Percentiles rank a stretch among this genome's conserved stretches.
Evolutionary conservation across 768 basidiomycete genomes (phyloP).

Genomic region (Suillus subalutaceus): DNA sequence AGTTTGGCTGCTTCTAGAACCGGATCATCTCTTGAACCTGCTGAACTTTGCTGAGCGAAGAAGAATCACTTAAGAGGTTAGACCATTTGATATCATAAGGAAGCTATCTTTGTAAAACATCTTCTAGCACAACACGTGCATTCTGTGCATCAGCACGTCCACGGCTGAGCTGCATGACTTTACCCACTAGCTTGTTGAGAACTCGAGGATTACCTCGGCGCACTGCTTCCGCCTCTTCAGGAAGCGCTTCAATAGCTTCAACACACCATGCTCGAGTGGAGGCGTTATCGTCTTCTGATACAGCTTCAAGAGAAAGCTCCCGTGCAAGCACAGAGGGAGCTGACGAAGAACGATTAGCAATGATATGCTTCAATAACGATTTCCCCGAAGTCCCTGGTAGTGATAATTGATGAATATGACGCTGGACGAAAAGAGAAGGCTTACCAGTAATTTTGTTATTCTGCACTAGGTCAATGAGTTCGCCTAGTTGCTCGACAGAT

Average conservation of each 20-base stretch:
- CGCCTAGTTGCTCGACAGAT: constrained; percentile 65
- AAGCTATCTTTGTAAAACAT: constrained; percentile 36
- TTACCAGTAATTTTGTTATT: constrained; percentile 69
- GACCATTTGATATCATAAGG: not conserved
- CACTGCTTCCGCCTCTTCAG: constrained; percentile 66
- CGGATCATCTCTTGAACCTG: not conserved
- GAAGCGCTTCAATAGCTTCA: constrained; percentile 65
- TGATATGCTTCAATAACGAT: constrained; percentile 70
- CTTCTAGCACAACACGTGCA: constrained; percentile 53
- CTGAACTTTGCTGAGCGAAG: not conserved
- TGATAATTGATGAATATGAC: not conserved
- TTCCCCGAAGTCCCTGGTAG: constrained; percentile 78
- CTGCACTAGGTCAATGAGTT: constrained; percentile 78
- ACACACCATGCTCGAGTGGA: constrained; percentile 59
- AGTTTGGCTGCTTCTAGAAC: not conserved
- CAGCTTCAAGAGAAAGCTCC: constrained; percentile 50
- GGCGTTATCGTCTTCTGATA: constrained; percentile 33
- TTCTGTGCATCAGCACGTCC: constrained; percentile 78
- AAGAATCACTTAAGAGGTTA: not conserved
- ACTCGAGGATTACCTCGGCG: constrained; percentile 68
- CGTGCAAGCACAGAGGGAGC: constrained; percentile 47
- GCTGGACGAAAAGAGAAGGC: not conserved
- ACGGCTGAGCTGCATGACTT: constrained; percentile 80
- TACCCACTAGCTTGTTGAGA: constrained; percentile 79
- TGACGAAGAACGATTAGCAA: constrained; percentile 45